A percentile compares a stretch with the other conserved stretches of the same genome.
phyloP scores from a whole-genome alignment of 805 yeast genomes.

The Yarrowia sp. region DNA sequence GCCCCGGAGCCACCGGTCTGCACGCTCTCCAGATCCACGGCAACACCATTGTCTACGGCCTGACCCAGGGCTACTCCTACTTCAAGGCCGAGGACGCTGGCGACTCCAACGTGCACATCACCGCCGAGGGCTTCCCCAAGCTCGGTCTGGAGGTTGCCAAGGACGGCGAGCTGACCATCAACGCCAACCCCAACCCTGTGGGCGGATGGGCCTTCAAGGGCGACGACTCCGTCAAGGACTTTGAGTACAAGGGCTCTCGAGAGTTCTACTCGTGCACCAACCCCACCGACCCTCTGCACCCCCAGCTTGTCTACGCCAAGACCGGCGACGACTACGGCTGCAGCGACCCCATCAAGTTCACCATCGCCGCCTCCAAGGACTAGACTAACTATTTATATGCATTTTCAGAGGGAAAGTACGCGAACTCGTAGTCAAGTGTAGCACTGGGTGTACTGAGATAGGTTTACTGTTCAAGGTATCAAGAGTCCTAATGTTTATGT shows the following conservation, averaged over 20 bases:
- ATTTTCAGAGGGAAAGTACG: too few species aligned
- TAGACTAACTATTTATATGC: neutral
- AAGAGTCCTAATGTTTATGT: too few species aligned
- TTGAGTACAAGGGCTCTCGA: neutral
- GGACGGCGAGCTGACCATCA: neutral
- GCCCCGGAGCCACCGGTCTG: neutral
- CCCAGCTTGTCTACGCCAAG: neutral
- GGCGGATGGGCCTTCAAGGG: neutral
- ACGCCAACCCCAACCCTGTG: neutral
- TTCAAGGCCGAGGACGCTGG: slow-evolving; percentile 1
- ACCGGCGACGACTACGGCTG: neutral
- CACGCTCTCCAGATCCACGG: neutral
- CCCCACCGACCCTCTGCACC: neutral
- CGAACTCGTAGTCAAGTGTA: too few species aligned
- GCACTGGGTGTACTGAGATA: too few species aligned
- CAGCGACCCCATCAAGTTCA: neutral
- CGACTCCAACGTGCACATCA: neutral
- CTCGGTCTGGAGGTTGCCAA: neutral
- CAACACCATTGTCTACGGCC: neutral
- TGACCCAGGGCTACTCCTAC: neutral
- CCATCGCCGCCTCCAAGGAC: slow-evolving; percentile 4
- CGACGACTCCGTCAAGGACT: neutral
- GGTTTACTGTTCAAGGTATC: too few species aligned
- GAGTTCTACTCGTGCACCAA: neutral
- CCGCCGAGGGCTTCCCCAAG: neutral